phyloP scores from a whole-genome alignment of 2,329 filamentous ascomycete species.

The Leptographium radiaticola region DNA sequence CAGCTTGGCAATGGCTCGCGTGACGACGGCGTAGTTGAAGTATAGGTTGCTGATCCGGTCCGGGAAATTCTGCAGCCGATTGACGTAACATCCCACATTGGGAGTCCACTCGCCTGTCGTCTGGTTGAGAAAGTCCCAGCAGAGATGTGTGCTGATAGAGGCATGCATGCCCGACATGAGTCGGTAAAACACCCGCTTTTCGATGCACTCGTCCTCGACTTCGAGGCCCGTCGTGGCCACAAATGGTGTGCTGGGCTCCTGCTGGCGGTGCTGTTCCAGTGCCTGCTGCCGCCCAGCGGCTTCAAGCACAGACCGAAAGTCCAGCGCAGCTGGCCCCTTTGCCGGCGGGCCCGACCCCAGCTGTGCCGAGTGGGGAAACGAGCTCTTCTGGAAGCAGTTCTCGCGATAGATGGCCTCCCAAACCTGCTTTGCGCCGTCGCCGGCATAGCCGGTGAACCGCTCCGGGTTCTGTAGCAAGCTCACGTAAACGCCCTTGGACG shows the following conservation, averaged over 20 bases:
- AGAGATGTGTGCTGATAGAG: conserved; percentile 90
- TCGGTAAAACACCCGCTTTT: conserved; percentile 97
- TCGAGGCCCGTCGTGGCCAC: conserved; percentile 55
- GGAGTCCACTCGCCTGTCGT: conserved; percentile 87
- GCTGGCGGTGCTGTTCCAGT: conserved; percentile 46
- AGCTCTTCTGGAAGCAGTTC: conserved; percentile 76
- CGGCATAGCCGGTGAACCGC: conserved; percentile 86
- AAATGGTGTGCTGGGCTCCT: conserved; percentile 41
- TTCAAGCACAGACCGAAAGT: conserved; percentile 49
- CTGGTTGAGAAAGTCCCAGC: conserved; percentile 93
- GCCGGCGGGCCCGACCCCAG: conserved; percentile 30
- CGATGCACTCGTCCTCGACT: conserved; percentile 81
- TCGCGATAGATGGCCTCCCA: conserved; percentile 97
- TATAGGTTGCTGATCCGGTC: conserved; percentile 95
- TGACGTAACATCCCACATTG: conserved; percentile 78
- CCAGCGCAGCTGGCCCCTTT: conserved; percentile 41
- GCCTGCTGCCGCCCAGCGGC: conserved; percentile 46
- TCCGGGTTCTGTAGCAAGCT: conserved; percentile 89
- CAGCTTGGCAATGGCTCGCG: conserved; percentile 82
- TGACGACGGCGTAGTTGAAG: conserved; percentile 96
- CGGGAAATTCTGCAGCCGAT: conserved; percentile 69
- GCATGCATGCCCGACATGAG: conserved; percentile 97
- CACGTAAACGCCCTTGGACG: conserved; percentile 88
- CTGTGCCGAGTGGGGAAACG: conserved; percentile 45
- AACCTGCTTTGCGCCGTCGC: conserved; percentile 72